phyloP scores from a whole-genome alignment of 805 yeast species.

The Pichia membranifaciens region DNA sequence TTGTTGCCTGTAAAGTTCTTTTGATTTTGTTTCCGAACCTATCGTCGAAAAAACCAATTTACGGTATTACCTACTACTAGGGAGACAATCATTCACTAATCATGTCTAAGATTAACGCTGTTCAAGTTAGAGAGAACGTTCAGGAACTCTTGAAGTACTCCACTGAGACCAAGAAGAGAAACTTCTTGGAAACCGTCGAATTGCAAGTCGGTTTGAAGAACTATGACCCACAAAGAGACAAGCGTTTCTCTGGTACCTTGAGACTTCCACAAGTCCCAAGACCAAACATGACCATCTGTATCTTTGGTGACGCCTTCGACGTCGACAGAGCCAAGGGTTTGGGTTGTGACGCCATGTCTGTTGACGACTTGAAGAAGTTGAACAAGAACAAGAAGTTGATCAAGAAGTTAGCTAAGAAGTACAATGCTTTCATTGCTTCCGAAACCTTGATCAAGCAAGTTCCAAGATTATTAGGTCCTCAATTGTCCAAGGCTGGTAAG shows the following conservation, averaged over 20 bases:
- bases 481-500: slow-evolving; percentile 99
- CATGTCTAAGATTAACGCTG: slow-evolving; percentile 85
- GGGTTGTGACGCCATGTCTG: slow-evolving; percentile 99
- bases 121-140: slow-evolving; percentile 97
- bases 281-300: slow-evolving; percentile 99
- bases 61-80: slow-evolving; percentile 46
- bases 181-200: slow-evolving; percentile 99
- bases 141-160: slow-evolving; percentile 86
- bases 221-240: slow-evolving; percentile 99
- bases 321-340: slow-evolving; percentile 99
- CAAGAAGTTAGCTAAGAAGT: slow-evolving; percentile 99
- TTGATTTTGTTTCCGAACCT: slow-evolving; percentile 8
- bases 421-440: slow-evolving; percentile 99
- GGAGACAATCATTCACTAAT: slow-evolving; percentile 56
- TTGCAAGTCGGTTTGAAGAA: slow-evolving; percentile 99
- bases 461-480: slow-evolving; percentile 99
- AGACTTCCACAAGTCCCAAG: slow-evolving; percentile 98
- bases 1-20: too few relatives aligned
- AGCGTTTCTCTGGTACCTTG: slow-evolving; percentile 99
- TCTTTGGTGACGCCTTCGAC: slow-evolving; percentile 99
- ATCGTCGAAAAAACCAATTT: slow-evolving; percentile 49
- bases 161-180: slow-evolving; percentile 97
- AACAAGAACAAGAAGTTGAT: slow-evolving; percentile 99
- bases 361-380: slow-evolving; percentile 98
- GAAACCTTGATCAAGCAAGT: slow-evolving; percentile 99